Evolutionary conservation across 139 green algal genomes (phyloP).

Genomic region (Spirogloea muscicola): DNA sequence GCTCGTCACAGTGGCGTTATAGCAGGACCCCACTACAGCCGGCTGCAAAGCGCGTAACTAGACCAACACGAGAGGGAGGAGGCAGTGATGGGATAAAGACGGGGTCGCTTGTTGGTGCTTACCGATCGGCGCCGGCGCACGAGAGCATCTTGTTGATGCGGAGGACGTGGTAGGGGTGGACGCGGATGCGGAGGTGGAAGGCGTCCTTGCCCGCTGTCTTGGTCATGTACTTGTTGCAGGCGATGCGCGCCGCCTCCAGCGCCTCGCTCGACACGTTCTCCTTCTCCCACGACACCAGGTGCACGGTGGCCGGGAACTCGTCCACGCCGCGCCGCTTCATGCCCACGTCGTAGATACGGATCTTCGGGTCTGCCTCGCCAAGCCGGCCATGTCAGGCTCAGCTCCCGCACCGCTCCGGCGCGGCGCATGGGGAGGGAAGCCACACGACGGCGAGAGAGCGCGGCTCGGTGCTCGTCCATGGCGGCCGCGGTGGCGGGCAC

Average conservation of each 20-base stretch:
- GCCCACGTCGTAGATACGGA: constrained; percentile 97
- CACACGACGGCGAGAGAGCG: background rate
- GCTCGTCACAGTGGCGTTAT: too few relatives aligned
- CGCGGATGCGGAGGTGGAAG: constrained; percentile 96
- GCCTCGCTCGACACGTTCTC: constrained; percentile 83
- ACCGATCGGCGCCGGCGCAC: constrained; percentile 95
- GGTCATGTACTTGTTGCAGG: constrained; percentile 99
- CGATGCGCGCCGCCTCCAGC: constrained; percentile 96
- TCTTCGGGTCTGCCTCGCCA: constrained; percentile 90
- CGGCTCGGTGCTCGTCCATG: background rate
- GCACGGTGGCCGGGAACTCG: constrained; percentile 89
- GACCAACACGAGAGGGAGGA: too few relatives aligned
- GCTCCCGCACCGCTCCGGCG: too few relatives aligned
- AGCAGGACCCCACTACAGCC: too few relatives aligned
- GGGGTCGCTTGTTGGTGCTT: background rate
- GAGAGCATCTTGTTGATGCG: constrained; percentile 99
- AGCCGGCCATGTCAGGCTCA: background rate
- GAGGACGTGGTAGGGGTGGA: constrained; percentile 99
- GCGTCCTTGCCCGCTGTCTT: constrained; percentile 95
- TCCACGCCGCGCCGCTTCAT: constrained; percentile 92
- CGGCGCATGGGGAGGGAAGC: background rate
- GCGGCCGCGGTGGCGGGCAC: background rate
- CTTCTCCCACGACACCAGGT: constrained; percentile 87
- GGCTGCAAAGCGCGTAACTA: too few relatives aligned
- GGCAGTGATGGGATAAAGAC: too few relatives aligned